Conservation (phyloP, 2,329 filamentous ascomycete genomes). For the Trichoderma atrobrunneum region DNA sequence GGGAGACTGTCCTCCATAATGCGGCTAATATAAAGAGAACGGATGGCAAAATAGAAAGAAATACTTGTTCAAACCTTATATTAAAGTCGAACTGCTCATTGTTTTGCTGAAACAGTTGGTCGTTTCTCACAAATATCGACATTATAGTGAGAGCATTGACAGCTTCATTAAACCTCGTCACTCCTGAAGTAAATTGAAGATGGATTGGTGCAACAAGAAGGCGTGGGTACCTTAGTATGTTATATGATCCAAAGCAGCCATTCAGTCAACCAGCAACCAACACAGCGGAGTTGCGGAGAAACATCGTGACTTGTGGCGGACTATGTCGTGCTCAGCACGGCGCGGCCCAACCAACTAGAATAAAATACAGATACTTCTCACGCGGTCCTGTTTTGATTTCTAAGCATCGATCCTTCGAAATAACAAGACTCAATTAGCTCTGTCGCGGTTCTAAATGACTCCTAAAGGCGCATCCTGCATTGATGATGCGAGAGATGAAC, state of each 20-base stretch:
- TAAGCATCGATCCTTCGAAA: not conserved
- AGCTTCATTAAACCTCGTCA: not conserved
- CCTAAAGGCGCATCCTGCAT: not conserved
- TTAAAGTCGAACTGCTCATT: not conserved
- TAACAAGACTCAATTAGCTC: not conserved
- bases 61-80: not conserved
- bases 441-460: not conserved
- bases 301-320: not conserved
- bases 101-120: not conserved
- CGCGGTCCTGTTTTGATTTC: not conserved
- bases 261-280: not conserved
- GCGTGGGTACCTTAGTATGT: not conserved
- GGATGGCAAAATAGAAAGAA: not conserved
- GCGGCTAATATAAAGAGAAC: not conserved
- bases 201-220: not conserved
- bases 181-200: not conserved
- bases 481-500: too few relatives aligned
- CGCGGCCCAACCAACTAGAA: not conserved
- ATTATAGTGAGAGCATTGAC: not conserved
- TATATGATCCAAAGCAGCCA: not conserved
- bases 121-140: not conserved
- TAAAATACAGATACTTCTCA: not conserved
- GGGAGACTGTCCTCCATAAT: not conserved
- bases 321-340: not conserved
- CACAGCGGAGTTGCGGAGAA: not conserved